phyloP scores from a whole-genome alignment of 1,284 basidiomycete species.

The Coniferiporia weirii region DNA sequence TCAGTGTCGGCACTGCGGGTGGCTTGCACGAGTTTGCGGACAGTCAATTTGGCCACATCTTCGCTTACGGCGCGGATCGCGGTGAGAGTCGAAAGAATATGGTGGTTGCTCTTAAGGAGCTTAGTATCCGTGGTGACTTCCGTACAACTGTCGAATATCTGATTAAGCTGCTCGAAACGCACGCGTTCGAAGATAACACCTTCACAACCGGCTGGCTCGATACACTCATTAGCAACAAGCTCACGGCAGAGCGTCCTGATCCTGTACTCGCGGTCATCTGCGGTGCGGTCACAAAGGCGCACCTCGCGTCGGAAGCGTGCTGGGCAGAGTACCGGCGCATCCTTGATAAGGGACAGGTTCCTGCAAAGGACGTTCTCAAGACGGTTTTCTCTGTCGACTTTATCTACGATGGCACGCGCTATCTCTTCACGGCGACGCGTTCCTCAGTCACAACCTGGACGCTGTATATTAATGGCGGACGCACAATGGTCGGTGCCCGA shows the following conservation, averaged over 20 bases:
- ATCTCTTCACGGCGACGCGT: slow-evolving; percentile 93
- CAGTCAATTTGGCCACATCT: slow-evolving; percentile 98
- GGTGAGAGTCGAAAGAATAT: slow-evolving; percentile 97
- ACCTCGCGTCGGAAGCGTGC: slow-evolving; percentile 85
- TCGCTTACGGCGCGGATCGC: slow-evolving; percentile 97
- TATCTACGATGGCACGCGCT: slow-evolving; percentile 95
- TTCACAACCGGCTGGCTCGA: slow-evolving; percentile 99
- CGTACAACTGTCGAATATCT: slow-evolving; percentile 98
- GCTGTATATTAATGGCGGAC: slow-evolving; percentile 92
- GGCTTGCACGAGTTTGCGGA: slow-evolving; percentile 99
- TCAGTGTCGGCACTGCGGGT: slow-evolving; percentile 93
- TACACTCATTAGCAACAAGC: slow-evolving; percentile 91
- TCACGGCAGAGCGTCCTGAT: slow-evolving; percentile 96
- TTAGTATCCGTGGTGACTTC: slow-evolving; percentile 99
- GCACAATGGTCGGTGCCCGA: slow-evolving; percentile 85
- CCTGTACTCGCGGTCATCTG: slow-evolving; percentile 90
- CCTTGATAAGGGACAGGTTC: slow-evolving; percentile 97
- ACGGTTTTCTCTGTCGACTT: slow-evolving; percentile 97
- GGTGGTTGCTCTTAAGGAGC: slow-evolving; percentile 98
- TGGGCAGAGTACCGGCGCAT: slow-evolving; percentile 93
- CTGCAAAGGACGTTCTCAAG: slow-evolving; percentile 90
- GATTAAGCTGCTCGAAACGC: slow-evolving; percentile 95
- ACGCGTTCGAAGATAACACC: slow-evolving; percentile 95
- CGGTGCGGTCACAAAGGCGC: slow-evolving; percentile 95
- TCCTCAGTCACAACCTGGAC: slow-evolving; percentile 89